Evolutionary conservation across 768 basidiomycete genomes (phyloP).

Genomic region (Tricholoma bakamatsutake): DNA sequence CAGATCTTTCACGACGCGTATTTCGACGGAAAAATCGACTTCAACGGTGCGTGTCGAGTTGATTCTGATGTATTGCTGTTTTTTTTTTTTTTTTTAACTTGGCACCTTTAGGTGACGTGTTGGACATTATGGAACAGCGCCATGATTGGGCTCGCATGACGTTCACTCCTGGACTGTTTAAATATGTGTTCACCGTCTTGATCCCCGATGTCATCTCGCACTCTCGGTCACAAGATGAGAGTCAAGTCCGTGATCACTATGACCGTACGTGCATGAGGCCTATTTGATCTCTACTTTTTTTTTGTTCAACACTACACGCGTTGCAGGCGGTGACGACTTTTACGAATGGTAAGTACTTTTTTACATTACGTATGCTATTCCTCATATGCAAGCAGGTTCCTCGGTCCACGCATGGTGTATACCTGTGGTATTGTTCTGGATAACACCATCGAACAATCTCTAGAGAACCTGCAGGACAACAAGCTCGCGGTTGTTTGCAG

Average conservation of each 20-base stretch:
- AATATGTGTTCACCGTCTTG: constrained; percentile 84
- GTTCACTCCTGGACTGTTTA: constrained; percentile 88
- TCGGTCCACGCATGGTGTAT: constrained; percentile 95
- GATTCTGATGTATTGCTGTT: constrained; percentile 2
- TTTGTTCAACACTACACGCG: neutral
- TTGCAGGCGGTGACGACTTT: constrained; percentile 86
- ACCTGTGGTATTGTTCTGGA: constrained; percentile 86
- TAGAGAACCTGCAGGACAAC: constrained; percentile 97
- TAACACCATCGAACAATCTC: constrained; percentile 65
- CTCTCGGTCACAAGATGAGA: constrained; percentile 86
- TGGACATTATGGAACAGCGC: constrained; percentile 90
- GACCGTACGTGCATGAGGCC: constrained; percentile 54
- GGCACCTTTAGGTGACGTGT: constrained; percentile 66
- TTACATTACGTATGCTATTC: no score
- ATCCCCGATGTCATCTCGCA: constrained; percentile 94
- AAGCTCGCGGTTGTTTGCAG: constrained; percentile 94
- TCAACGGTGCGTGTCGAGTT: constrained; percentile 63
- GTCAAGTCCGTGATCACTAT: constrained; percentile 94
- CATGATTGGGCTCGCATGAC: constrained; percentile 94
- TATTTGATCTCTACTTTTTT: constrained; percentile 2
- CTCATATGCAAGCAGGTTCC: constrained; percentile 52
- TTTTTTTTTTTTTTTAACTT: neutral
- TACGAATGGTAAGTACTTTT: constrained; percentile 69
- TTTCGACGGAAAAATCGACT: constrained; percentile 93
- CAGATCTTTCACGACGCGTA: constrained; percentile 97